These are phyloP conservation scores for Boletus rufocinnamomeus DNA, from an alignment of 768 basidiomycete genomes.

Conservation along the genomic window DNA sequence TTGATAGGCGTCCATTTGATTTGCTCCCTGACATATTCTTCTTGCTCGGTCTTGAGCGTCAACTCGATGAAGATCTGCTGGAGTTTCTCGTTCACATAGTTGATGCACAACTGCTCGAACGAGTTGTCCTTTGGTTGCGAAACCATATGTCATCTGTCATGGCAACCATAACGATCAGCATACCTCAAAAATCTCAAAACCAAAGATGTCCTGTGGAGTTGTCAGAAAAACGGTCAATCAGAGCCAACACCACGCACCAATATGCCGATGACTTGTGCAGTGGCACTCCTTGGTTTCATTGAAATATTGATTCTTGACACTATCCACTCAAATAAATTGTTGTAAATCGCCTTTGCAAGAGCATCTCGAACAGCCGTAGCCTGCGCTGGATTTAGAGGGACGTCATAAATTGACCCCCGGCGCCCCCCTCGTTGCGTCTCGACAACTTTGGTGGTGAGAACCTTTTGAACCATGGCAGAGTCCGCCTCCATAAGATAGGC, in stretches of 20 bases:
- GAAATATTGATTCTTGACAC: constrained; percentile 94
- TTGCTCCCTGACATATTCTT: constrained; percentile 97
- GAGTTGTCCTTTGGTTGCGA: constrained; percentile 76
- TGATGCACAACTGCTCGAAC: constrained; percentile 98
- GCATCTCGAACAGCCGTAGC: constrained; percentile 89
- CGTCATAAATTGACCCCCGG: constrained; percentile 95
- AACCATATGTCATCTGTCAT: constrained; percentile 6
- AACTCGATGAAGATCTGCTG: constrained; percentile 99
- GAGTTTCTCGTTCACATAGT: constrained; percentile 99
- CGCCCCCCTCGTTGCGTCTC: constrained; percentile 94
- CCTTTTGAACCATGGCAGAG: constrained; percentile 77
- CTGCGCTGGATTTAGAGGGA: constrained; percentile 91
- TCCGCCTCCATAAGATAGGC: constrained; percentile 94
- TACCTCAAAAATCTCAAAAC: constrained; percentile 98
- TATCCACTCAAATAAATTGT: constrained; percentile 99
- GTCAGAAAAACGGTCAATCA: not conserved
- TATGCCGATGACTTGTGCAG: constrained; percentile 88
- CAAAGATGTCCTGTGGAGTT: constrained; percentile 83
- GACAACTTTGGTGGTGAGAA: constrained; percentile 78
- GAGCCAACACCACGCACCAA: constrained; percentile 49
- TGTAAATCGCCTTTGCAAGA: constrained; percentile 93
- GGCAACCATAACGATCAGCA: constrained; percentile 6
- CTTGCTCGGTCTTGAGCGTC: constrained; percentile 98
- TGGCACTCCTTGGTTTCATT: constrained; percentile 81
- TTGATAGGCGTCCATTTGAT: constrained; percentile 99